These are phyloP conservation scores for Zymoseptoria ardabiliae DNA, from an alignment of 2,329 filamentous ascomycete species.

Conservation along the genomic window DNA sequence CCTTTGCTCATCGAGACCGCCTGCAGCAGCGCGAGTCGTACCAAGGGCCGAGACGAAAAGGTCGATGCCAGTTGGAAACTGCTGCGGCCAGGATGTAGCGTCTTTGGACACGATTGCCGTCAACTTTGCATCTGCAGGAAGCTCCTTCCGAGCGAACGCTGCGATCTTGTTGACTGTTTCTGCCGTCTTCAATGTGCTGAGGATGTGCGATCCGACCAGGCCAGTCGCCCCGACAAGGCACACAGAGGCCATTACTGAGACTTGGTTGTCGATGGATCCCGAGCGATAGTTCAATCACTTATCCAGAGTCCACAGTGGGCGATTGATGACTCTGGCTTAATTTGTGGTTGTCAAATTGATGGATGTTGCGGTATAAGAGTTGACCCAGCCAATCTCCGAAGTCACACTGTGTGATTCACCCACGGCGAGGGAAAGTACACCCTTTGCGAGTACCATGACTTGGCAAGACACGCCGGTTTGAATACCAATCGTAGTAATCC, in stretches of 20 bases:
- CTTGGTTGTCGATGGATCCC: neutral
- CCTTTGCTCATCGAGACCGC: slow-evolving; percentile 70
- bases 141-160: slow-evolving; percentile 61
- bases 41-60: slow-evolving; percentile 72
- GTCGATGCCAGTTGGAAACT: slow-evolving; percentile 52
- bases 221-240: slow-evolving; percentile 59
- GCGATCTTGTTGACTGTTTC: slow-evolving; percentile 48
- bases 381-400: too few relatives aligned
- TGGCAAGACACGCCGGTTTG: too few relatives aligned
- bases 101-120: slow-evolving; percentile 61
- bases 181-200: slow-evolving; percentile 52
- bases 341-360: too few relatives aligned
- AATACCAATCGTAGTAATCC: too few relatives aligned
- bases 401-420: too few relatives aligned
- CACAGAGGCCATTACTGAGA: slow-evolving; percentile 42
- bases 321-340: too few relatives aligned
- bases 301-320: too few relatives aligned
- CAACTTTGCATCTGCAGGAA: slow-evolving; percentile 51
- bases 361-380: too few relatives aligned
- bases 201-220: slow-evolving; percentile 54
- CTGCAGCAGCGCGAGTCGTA: slow-evolving; percentile 69
- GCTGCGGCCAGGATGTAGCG: slow-evolving; percentile 58
- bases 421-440: too few relatives aligned
- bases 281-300: neutral
- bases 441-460: too few relatives aligned